Evolutionary conservation across 2,329 filamentous ascomycete species (phyloP).

Genomic region (Dactylellina cionopaga): DNA sequence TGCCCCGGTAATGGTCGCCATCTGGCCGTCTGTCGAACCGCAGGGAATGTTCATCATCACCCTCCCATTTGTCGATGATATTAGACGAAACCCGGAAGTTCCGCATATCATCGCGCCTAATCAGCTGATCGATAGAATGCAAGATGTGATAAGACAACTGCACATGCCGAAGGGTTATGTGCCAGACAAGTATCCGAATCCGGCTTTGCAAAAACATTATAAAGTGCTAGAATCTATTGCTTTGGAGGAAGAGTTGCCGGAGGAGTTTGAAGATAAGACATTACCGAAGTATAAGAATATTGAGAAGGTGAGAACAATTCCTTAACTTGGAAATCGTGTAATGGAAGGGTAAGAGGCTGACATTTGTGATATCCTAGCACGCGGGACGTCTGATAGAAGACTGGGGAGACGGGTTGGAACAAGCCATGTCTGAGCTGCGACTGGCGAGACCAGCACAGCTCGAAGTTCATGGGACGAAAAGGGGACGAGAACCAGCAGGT

Average conservation of each 20-base stretch:
- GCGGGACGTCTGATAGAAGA: constrained; percentile 80
- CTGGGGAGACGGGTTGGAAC: constrained; percentile 76
- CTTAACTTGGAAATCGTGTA: too few species aligned
- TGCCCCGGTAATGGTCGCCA: constrained; percentile 79
- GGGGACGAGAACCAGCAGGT: constrained; percentile 45
- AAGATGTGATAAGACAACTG: constrained; percentile 81
- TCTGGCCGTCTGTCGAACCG: constrained; percentile 81
- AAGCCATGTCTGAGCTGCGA: constrained; percentile 50
- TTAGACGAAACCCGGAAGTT: constrained; percentile 77
- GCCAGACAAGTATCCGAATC: constrained; percentile 88
- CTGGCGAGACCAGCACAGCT: constrained; percentile 24
- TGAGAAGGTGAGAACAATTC: constrained; percentile 69
- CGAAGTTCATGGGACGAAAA: constrained; percentile 53
- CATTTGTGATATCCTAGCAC: constrained; percentile 63
- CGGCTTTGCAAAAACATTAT: constrained; percentile 96
- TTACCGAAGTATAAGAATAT: constrained; percentile 87
- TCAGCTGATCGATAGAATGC: constrained; percentile 81
- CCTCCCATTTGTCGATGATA: constrained; percentile 87
- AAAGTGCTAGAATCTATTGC: constrained; percentile 90
- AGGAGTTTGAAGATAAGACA: constrained; percentile 78
- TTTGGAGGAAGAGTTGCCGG: constrained; percentile 87
- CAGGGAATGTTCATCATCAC: constrained; percentile 89
- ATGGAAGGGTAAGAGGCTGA: constrained; percentile 18
- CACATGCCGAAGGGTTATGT: constrained; percentile 91
- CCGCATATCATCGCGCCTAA: constrained; percentile 71